These are phyloP conservation scores for Corymbia citriodora DNA, from an alignment of 441 rosid species.

Conservation along the genomic window DNA sequence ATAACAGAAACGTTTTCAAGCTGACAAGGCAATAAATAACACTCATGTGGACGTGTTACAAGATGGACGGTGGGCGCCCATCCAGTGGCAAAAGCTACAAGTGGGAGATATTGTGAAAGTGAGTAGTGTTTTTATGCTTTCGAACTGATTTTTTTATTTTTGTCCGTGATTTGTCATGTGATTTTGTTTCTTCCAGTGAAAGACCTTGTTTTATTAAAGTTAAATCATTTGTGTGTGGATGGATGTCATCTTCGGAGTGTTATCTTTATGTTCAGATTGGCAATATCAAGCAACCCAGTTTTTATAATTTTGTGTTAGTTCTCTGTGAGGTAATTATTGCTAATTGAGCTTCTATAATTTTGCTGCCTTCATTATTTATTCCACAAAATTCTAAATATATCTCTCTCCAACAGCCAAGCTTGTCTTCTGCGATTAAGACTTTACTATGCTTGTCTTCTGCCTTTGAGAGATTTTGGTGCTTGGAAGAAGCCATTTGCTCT, in stretches of 20 bases:
- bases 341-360: too few species aligned
- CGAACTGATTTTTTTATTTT: not conserved
- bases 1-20: slow-evolving; percentile 92
- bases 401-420: not conserved
- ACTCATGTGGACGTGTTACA: slow-evolving; percentile 72
- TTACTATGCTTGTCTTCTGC: not conserved
- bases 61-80: slow-evolving; percentile 68
- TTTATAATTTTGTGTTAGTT: too few species aligned
- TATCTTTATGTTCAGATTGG: too few species aligned
- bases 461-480: not conserved
- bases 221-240: not conserved
- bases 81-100: slow-evolving; percentile 93
- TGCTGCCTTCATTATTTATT: too few species aligned
- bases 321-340: too few species aligned
- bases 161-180: not conserved
- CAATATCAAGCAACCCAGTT: too few species aligned
- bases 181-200: not conserved
- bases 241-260: too few species aligned
- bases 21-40: slow-evolving; percentile 85
- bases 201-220: not conserved
- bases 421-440: not conserved
- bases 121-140: slow-evolving; percentile 17
- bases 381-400: not conserved
- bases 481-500: not conserved
- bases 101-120: slow-evolving; percentile 95